Base-by-base conservation (phyloP, 192 early-diverging fungal genomes). In the Entomortierella parvispora region DNA sequence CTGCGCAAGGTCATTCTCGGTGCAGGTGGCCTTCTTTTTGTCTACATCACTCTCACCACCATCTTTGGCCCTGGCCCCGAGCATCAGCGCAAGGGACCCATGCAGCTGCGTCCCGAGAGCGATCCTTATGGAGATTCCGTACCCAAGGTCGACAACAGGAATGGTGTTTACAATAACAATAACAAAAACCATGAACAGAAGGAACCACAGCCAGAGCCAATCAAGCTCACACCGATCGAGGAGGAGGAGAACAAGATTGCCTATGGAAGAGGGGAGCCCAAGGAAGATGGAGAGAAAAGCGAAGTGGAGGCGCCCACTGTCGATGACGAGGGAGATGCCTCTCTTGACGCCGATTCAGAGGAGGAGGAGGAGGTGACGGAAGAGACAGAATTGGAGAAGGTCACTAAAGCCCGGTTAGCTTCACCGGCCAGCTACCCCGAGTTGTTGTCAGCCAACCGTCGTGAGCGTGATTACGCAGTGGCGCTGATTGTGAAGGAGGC, bases 401-500 rank as follows among this genome's bases (percentile, higher is more conserved):
- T 65, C 5, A 62, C 65, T 4, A 51, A 40, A 12, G 58, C 58
- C 11, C 58, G 65, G 12, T 34, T 48, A 7, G 55, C 53, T 20
- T 67, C 72, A 0, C 64, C 64, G 18, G 33, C 47, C 25, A 58
- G 64, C 22, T 76, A 76, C n/a, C 50, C 65, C 12, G 46, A 76
- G 45, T 40, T 76, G 8, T 37, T 76, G 10, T 66, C 72, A 2
- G 64, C 72, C 28, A 76, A 55, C 55, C 59, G 60, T 12, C 64
- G 64, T 23, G 72, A 76, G 29, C 65, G 65, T 5, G 72, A 76
- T 26, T 76, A 68, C 58, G 72, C 72, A 2, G 56, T 65, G 29
- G 72, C 72, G 0, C 23, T 76, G 65, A 53, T 76, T 15, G 53
- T 68, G 17, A 58, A 59, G 17, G 72, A 76, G 34, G 84, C 84